Conservation (phyloP, 148 eudicot genomes). For the Bassia scoparia region DNA sequence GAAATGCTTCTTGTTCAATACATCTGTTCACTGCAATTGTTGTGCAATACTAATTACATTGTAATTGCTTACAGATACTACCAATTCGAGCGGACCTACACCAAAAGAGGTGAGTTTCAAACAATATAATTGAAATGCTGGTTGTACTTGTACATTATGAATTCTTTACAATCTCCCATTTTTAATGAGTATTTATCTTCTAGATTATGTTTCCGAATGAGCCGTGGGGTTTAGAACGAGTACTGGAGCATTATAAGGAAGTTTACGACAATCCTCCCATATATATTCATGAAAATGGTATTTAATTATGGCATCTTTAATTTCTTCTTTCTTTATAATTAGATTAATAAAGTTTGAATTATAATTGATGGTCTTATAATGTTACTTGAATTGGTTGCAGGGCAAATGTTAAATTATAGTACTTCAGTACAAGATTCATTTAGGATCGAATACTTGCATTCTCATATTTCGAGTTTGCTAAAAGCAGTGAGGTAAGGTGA, state of each 20-base stretch:
- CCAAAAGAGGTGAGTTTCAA: background rate
- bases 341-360: background rate
- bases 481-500: conserved; percentile 46
- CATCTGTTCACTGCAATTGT: background rate
- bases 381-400: conserved; percentile 16
- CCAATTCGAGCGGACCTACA: background rate
- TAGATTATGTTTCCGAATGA: conserved; percentile 10
- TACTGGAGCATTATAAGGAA: conserved; percentile 44
- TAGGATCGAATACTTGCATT: conserved; percentile 47
- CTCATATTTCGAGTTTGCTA: conserved; percentile 41
- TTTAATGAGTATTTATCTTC: background rate
- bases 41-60: background rate
- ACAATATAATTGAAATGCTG: too few relatives aligned
- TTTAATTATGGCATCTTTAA: conserved; percentile 10
- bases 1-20: too few relatives aligned
- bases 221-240: conserved; percentile 37
- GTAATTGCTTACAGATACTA: background rate
- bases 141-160: background rate
- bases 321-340: background rate
- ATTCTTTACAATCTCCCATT: background rate
- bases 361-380: background rate
- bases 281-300: conserved; percentile 57
- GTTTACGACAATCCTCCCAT: conserved; percentile 47
- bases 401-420: conserved; percentile 29
- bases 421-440: conserved; percentile 29